Base-by-base conservation (phyloP, 2,329 filamentous ascomycete species). In the Diaporthe ampelina region DNA sequence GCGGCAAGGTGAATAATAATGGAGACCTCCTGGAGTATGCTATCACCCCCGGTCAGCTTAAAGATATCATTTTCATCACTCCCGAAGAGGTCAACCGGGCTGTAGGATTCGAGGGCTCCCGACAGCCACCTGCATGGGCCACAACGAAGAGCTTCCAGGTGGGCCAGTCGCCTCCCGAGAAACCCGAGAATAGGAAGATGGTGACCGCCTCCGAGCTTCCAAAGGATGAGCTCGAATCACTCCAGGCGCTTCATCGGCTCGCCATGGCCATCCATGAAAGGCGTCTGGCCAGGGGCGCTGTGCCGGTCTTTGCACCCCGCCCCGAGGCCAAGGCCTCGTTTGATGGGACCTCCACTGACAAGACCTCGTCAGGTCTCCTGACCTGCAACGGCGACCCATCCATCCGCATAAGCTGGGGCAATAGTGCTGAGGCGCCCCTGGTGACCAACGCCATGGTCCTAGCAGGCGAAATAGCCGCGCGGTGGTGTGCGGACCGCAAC, bases 381-480 rank as follows among this genome's bases (percentile, higher is more conserved):
- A 74, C 80, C 3, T 82, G 86, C 50, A 77, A 80, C 0, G 85
- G 87, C 4, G 88, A 91, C 74, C 89, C 89, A 0, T 85, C 86
- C 72, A 91, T 91, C 77, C 81, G 81, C 24, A 81, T 88, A 52
- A 77, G 78, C 10, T 85, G 85, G 74, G 78, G 79, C 8, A 5
- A 4, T 37, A 58, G 74, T 48, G 67, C 50, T 24, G 77, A 77
- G 11, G 82, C 80, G 26, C 79, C 83, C 29, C 78, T 88, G 21
- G 87, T 90, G 52, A 82, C 83, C 73, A 84, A 85, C 73, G 77
- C 86, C 32, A 94, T 93, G 92, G 85, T 89, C 50, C 84, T 92
- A 5, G 91, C 90, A 17, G 90, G 90, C 71, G 87, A 92, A 78
- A 83, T 92, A 35, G 90, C 89, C 50, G 91, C 91, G 26, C 84